Percentiles rank a stretch among this genome's conserved stretches.
These are phyloP conservation scores for Aureobasidium sp. DNA, from an alignment of 2,329 filamentous ascomycete genomes.

Conservation along the genomic window DNA sequence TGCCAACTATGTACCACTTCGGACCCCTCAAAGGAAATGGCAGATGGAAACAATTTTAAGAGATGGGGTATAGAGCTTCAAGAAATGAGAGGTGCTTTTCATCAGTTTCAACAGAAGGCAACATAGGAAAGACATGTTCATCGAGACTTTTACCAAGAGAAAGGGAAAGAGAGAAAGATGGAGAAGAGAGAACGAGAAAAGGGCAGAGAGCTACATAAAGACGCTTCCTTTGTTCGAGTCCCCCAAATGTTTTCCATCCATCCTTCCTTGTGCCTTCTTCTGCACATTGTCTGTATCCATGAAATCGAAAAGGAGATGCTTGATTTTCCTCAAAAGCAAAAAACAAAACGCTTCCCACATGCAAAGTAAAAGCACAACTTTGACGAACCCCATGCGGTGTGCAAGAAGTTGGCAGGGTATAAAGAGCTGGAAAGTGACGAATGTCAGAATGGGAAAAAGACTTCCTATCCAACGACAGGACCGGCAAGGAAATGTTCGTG, in stretches of 20 bases:
- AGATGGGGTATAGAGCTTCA: slow-evolving; percentile 11
- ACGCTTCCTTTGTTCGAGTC: slow-evolving; percentile 6
- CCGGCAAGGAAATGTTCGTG: slow-evolving; percentile 12
- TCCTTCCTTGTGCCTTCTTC: slow-evolving; percentile 3
- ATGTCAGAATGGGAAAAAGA: slow-evolving; percentile 7
- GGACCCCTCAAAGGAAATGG: neutral
- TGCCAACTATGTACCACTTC: neutral
- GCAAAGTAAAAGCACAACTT: slow-evolving; percentile 13
- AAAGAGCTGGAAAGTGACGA: slow-evolving; percentile 9
- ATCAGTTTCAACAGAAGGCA: slow-evolving; percentile 3
- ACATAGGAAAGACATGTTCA: slow-evolving; percentile 9
- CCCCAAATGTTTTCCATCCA: slow-evolving; percentile 7
- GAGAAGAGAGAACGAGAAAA: neutral
- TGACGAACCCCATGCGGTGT: slow-evolving; percentile 12
- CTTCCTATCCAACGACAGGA: slow-evolving; percentile 12
- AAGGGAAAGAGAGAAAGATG: neutral
- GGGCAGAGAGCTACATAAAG: slow-evolving; percentile 9
- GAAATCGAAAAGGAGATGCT: slow-evolving; percentile 12
- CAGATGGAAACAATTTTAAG: neutral
- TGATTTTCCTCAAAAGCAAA: slow-evolving; percentile 3
- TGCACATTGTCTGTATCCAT: slow-evolving; percentile 9
- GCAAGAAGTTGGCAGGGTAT: slow-evolving; percentile 10
- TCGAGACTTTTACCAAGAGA: neutral
- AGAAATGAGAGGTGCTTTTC: slow-evolving; percentile 1
- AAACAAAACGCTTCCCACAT: slow-evolving; percentile 14